phyloP scores from a whole-genome alignment of 306 rosid species.

The Vicia sativa region DNA sequence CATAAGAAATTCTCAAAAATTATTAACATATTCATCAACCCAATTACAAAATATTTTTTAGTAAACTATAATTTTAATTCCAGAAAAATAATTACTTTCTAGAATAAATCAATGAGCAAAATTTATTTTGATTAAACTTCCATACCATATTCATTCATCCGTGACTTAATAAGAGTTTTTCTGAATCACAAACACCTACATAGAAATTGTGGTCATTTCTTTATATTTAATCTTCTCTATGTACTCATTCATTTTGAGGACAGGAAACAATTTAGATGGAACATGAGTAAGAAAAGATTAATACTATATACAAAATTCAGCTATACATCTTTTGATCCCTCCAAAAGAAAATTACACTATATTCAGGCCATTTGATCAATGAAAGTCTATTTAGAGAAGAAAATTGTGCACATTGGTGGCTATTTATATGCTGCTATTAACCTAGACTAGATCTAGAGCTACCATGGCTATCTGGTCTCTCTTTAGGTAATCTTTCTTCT shows the following conservation, averaged over 20 bases:
- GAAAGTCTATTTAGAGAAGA: constrained; percentile 22
- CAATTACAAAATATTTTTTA: too few species aligned
- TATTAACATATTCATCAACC: too few species aligned
- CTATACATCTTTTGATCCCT: constrained; percentile 26
- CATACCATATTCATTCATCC: not conserved
- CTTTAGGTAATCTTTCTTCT: constrained; percentile 67
- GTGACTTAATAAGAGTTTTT: too few species aligned
- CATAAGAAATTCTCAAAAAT: too few species aligned
- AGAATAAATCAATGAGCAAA: too few species aligned
- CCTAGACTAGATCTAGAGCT: constrained; percentile 24
- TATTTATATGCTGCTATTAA: constrained; percentile 9
- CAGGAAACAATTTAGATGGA: too few species aligned
- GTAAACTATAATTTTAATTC: too few species aligned
- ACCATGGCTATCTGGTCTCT: constrained; percentile 60
- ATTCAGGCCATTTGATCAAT: constrained; percentile 26
- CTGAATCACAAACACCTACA: not conserved
- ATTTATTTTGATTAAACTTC: too few species aligned
- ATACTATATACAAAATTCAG: constrained; percentile 40
- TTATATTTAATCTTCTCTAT: too few species aligned
- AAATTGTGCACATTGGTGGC: constrained; percentile 5
- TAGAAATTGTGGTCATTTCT: not conserved
- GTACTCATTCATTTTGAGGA: too few species aligned
- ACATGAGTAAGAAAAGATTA: constrained; percentile 13
- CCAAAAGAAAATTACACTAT: not conserved
- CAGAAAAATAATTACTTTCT: not conserved